Percentiles rank a stretch among this genome's conserved stretches.
Conservation (phyloP, 441 rosid species). For the Isatis lusitanica region DNA sequence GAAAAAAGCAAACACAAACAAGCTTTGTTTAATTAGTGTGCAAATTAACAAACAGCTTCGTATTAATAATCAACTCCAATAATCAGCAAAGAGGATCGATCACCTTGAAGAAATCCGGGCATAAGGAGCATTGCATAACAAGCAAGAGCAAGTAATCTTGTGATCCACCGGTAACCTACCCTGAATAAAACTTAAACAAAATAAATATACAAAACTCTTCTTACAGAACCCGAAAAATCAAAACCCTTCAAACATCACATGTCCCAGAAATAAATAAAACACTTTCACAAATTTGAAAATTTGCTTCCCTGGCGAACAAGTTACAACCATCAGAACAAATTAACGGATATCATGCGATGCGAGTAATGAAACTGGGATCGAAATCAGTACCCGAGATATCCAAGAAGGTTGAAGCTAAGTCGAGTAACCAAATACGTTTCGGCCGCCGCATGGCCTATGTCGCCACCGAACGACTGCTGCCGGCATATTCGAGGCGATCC, state of each 20-base stretch:
- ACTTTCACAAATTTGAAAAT: background rate
- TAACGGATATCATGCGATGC: background rate
- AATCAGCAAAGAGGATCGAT: background rate
- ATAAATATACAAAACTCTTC: background rate
- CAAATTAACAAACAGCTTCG: too few species aligned
- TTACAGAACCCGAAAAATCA: background rate
- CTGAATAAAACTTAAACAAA: constrained; percentile 57
- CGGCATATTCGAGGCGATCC: constrained; percentile 30
- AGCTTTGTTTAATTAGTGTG: background rate
- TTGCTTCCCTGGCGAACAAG: constrained; percentile 5
- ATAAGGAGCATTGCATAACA: constrained; percentile 55
- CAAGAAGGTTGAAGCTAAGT: constrained; percentile 71
- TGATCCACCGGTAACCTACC: constrained; percentile 67
- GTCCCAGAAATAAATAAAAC: background rate
- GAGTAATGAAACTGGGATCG: background rate
- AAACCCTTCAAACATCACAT: background rate
- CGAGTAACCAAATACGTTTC: constrained; percentile 82
- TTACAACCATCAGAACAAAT: background rate
- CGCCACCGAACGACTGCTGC: constrained; percentile 61
- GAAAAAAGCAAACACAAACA: constrained; percentile 19
- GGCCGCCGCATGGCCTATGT: constrained; percentile 82
- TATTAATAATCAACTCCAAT: background rate
- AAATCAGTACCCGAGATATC: constrained; percentile 71
- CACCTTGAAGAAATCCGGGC: constrained; percentile 99
- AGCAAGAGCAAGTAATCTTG: constrained; percentile 42